Conservation (phyloP, 768 basidiomycete genomes). For the Mycena alexandri region DNA sequence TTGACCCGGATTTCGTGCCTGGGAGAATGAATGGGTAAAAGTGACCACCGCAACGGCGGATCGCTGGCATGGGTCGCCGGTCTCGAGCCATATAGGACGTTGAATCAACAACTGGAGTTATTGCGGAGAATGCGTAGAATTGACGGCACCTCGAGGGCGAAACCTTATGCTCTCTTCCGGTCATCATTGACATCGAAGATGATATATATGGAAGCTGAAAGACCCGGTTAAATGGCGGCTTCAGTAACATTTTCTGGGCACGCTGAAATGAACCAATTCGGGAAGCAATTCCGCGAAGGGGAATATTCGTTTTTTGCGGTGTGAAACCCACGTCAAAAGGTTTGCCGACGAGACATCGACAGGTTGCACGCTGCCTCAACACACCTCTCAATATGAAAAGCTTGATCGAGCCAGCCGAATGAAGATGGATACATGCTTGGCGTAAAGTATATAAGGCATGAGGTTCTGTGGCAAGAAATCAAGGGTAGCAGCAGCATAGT, state of each 20-base stretch:
- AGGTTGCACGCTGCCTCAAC: neutral
- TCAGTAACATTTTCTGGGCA: conserved; percentile 11
- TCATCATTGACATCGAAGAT: conserved; percentile 1
- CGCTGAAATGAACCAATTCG: conserved; percentile 1
- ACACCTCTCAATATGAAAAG: conserved; percentile 5
- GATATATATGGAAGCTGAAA: conserved; percentile 4
- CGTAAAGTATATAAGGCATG: conserved; percentile 15
- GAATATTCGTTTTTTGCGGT: conserved; percentile 17
- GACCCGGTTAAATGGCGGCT: conserved; percentile 6
- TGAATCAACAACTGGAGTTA: neutral
- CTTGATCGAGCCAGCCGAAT: conserved; percentile 16
- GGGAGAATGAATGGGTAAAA: neutral
- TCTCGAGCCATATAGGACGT: neutral
- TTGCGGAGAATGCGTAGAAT: conserved; percentile 2
- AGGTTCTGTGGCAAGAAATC: conserved; percentile 4
- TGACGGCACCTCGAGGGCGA: conserved; percentile 1
- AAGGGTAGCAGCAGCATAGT: neutral
- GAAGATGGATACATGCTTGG: too few species aligned
- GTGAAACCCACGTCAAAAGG: conserved; percentile 19
- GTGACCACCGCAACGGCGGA: neutral
- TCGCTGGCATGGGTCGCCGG: neutral
- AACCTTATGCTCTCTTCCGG: conserved; percentile 2
- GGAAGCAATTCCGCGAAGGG: conserved; percentile 13
- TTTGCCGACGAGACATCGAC: conserved; percentile 9
- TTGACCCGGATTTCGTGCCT: neutral